Evolutionary conservation across 306 rosid genomes (phyloP), one percentile per base, ranked within the genome.

Genomic region (Quillaja saponaria): DNA sequence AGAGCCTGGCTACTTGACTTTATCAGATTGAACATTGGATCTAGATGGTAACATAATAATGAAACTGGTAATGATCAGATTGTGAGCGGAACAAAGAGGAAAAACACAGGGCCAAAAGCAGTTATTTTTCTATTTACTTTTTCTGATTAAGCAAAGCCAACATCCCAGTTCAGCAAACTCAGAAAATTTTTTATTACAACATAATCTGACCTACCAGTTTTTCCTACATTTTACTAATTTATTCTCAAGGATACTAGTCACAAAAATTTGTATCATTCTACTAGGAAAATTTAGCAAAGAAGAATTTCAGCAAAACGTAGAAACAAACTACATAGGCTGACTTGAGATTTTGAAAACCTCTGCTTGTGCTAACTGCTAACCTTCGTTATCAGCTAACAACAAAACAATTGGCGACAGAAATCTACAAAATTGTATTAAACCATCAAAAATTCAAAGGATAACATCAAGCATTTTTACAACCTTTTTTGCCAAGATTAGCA

Each of bases 11-110:
- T 72, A 74, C 69, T 84, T 51, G 87, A 71, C 76, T 82, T 91
- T 61, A 86, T 73, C 58, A 88, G 96, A 81, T 51, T 75, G 71
- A 80, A 84, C 69, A 81, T 20, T 16, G 98, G 80, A 79, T 83
- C 96, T 91, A 76, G 47, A 67, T 64, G 41, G 47, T 38, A 49
- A 61, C 14, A 63, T 48, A 41, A 46, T 60, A 33, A 40, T 48
- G 49, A 72, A 76, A 33, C 8, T 2, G 49, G 58, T 18, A 15
- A 44, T 44, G 33, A 53, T 48, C 33, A 40, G 62, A 28, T 48
- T 13, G 44, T 58, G 46, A 16, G 33, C 63, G 49, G 68, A 49
- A 53, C 42, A 61, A 28, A 17, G 28, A 35, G 45, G 50, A 7
- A 6, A 58, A 33, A 45, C 34, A 44, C 52, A 38, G 18, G 34